phyloP scores from a whole-genome alignment of 495 filamentous ascomycete species.

The Lophiostoma macrostomum region DNA sequence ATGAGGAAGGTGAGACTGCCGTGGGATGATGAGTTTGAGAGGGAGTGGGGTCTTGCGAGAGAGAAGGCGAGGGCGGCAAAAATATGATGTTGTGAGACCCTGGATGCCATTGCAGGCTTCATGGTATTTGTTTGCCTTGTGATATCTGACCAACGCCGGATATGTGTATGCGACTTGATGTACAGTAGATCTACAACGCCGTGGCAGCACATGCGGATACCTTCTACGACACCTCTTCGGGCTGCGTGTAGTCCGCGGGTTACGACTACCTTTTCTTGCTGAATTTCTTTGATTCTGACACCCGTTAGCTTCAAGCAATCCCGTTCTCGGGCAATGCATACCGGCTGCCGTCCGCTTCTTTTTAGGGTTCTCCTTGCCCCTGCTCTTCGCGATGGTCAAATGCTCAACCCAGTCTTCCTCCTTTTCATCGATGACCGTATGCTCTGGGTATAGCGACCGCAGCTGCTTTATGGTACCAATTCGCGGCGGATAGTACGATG shows the following conservation, averaged over 20 bases:
- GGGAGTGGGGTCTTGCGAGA: constrained; percentile 11
- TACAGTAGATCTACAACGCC: constrained; percentile 4
- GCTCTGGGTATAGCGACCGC: constrained; percentile 56
- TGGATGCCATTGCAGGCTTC: no score
- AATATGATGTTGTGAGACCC: no score
- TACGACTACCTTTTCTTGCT: constrained; percentile 5
- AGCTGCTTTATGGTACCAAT: constrained; percentile 67
- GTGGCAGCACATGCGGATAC: no score
- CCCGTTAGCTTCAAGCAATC: not conserved
- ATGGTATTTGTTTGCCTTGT: no score
- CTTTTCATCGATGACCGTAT: constrained; percentile 66
- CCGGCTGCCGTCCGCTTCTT: constrained; percentile 74
- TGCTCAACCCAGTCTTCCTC: constrained; percentile 78
- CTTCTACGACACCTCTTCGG: no score
- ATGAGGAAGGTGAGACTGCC: constrained; percentile 35
- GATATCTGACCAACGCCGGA: not conserved
- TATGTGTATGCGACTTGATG: not conserved
- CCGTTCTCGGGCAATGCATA: constrained; percentile 40
- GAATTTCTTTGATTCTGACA: constrained; percentile 35
- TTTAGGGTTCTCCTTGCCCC: constrained; percentile 87
- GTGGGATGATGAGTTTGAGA: constrained; percentile 39
- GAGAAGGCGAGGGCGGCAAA: not conserved
- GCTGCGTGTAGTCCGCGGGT: no score
- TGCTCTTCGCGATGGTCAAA: constrained; percentile 49
- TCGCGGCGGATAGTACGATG: constrained; percentile 80